Evolutionary conservation across 352 stramenopile genomes (phyloP).

Genomic region (Phytopythium ostracodes): DNA sequence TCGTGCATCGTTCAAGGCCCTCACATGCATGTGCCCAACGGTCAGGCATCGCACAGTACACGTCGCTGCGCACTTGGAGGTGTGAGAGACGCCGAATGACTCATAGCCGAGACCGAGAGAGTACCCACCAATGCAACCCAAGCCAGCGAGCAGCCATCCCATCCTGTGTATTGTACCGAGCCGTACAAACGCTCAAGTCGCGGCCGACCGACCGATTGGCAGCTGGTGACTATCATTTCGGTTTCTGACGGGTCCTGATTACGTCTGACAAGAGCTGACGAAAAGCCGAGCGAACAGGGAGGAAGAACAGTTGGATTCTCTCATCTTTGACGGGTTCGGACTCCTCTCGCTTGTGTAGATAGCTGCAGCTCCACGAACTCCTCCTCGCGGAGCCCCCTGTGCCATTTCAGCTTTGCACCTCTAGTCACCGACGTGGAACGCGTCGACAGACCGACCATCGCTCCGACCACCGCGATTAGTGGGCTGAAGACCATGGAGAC

Average conservation of each 20-base stretch:
- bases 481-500: slow-evolving; percentile 3
- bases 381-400: not conserved
- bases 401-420: slow-evolving; percentile 2
- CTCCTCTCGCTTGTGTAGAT: not conserved
- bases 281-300: not conserved
- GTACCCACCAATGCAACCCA: no score
- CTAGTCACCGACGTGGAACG: not conserved
- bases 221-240: slow-evolving; percentile 8
- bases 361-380: not conserved
- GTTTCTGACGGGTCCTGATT: slow-evolving; percentile 7
- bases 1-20: no score
- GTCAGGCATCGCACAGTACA: no score
- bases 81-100: no score
- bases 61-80: no score
- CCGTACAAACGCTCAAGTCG: no score
- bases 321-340: not conserved
- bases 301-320: slow-evolving; percentile 6
- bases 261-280: slow-evolving; percentile 1
- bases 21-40: no score
- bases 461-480: not conserved
- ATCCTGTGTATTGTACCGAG: no score
- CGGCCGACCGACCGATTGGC: not conserved
- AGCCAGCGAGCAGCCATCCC: no score
- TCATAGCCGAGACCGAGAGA: no score
- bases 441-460: not conserved